Percentiles rank a stretch among this genome's conserved stretches.
Conservation (phyloP, 1,284 basidiomycete species). For the Marasmius tenuissimus region DNA sequence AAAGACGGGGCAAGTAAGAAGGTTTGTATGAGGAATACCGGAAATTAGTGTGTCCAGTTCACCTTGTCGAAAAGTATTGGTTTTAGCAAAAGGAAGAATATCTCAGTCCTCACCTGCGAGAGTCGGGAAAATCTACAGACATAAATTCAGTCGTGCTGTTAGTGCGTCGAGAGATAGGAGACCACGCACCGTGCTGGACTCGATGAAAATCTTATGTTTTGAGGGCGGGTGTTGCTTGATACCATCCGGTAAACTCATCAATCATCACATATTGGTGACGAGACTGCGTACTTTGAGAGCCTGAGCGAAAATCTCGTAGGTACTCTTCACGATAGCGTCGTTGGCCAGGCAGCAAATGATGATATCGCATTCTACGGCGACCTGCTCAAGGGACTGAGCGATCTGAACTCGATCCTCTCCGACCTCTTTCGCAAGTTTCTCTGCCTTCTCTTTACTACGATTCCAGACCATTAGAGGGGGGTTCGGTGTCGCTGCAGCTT, state of each 20-base stretch:
- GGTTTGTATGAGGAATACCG: slow-evolving; percentile 57
- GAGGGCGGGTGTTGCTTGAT: slow-evolving; percentile 38
- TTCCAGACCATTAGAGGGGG: slow-evolving; percentile 67
- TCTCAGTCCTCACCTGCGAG: slow-evolving; percentile 52
- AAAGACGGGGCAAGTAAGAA: slow-evolving; percentile 82
- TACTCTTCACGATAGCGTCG: slow-evolving; percentile 72
- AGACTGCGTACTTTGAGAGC: slow-evolving; percentile 42
- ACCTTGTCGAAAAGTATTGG: slow-evolving; percentile 32
- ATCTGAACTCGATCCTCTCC: slow-evolving; percentile 52
- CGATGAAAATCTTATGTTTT: slow-evolving; percentile 74
- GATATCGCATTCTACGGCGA: slow-evolving; percentile 73
- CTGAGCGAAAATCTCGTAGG: slow-evolving; percentile 66
- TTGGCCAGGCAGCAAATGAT: slow-evolving; percentile 77
- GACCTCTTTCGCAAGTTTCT: slow-evolving; percentile 55
- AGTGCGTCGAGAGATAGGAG: neutral
- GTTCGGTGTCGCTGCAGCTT: slow-evolving; percentile 32
- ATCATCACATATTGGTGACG: slow-evolving; percentile 2
- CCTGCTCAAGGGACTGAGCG: slow-evolving; percentile 53
- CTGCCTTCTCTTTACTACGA: slow-evolving; percentile 57
- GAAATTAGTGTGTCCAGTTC: slow-evolving; percentile 75
- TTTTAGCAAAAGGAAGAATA: neutral
- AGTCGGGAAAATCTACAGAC: slow-evolving; percentile 62
- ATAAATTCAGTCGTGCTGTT: slow-evolving; percentile 1
- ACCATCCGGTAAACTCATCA: slow-evolving; percentile 8
- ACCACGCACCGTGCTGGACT: slow-evolving; percentile 71